A percentile compares a stretch with the other conserved stretches of the same genome.
Evolutionary conservation across 2,329 filamentous ascomycete species (phyloP).

Genomic region (Paraphaeosphaeria minitans): DNA sequence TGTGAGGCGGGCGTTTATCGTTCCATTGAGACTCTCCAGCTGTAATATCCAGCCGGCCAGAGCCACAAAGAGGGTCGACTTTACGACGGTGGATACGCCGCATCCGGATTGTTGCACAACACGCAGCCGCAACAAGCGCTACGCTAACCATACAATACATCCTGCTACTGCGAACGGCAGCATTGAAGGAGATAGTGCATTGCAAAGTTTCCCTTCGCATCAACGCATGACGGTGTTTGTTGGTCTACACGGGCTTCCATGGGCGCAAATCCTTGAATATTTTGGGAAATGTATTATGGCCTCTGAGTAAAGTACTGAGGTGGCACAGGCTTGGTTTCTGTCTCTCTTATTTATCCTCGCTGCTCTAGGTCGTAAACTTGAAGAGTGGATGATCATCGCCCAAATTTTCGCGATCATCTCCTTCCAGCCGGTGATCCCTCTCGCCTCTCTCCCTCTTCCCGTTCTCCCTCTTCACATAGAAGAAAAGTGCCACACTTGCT

Average conservation of each 20-base stretch:
- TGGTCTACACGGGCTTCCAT: no score
- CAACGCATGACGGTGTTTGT: no score
- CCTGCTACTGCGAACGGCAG: background rate
- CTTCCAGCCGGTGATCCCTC: slow-evolving; percentile 51
- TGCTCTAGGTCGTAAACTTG: slow-evolving; percentile 46
- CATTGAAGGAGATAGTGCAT: no score
- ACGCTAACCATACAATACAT: background rate
- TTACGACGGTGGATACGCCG: background rate
- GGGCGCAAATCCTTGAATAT: no score
- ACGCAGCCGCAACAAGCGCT: background rate
- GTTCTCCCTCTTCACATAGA: slow-evolving; percentile 54
- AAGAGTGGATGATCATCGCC: slow-evolving; percentile 60
- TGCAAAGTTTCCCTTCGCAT: no score
- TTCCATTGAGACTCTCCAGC: background rate
- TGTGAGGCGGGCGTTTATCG: background rate
- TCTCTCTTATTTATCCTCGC: background rate
- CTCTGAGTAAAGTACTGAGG: no score
- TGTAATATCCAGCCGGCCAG: background rate
- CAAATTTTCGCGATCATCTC: slow-evolving; percentile 54
- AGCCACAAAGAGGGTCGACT: background rate
- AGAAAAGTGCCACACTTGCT: slow-evolving; percentile 50
- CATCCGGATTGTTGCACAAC: background rate
- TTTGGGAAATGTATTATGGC: no score
- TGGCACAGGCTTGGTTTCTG: no score
- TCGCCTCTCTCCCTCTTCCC: slow-evolving; percentile 53